Evolutionary conservation across 805 yeast species (phyloP).

Genomic region (Candida coquimbonensis): DNA sequence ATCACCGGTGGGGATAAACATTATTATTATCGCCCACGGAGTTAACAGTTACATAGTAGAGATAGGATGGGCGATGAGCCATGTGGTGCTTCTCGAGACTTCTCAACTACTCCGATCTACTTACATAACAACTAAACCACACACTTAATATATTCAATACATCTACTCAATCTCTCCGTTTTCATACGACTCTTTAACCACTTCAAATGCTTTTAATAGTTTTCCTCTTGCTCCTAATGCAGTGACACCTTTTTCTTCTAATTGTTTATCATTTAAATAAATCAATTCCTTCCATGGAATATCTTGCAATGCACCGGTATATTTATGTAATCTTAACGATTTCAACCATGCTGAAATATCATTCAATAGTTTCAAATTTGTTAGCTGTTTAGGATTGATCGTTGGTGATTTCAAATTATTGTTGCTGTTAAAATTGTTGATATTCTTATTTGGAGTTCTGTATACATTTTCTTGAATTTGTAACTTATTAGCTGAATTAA

Average conservation of each 20-base stretch:
- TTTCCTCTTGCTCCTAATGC: slow-evolving; percentile 96
- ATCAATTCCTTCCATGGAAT: slow-evolving; percentile 76
- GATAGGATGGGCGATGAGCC: no score
- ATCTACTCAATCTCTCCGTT: slow-evolving; percentile 23
- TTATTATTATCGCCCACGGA: no score
- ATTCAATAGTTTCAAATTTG: slow-evolving; percentile 47
- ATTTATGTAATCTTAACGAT: slow-evolving; percentile 83
- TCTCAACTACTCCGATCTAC: no score
- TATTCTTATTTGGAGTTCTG: slow-evolving; percentile 7
- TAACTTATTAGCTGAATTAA: slow-evolving; percentile 17
- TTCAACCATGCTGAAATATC: slow-evolving; percentile 94
- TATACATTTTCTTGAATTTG: slow-evolving; percentile 7
- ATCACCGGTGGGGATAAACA: no score
- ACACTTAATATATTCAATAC: no score
- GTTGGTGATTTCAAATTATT: slow-evolving; percentile 33
- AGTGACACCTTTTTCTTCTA: slow-evolving; percentile 76
- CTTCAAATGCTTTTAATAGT: slow-evolving; percentile 83
- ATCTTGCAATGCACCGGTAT: slow-evolving; percentile 75
- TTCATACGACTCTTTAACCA: slow-evolving; percentile 56
- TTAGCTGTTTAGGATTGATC: slow-evolving; percentile 43
- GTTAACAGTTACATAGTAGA: no score
- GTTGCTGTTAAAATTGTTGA: not conserved
- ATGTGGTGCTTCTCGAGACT: no score
- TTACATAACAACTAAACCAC: no score
- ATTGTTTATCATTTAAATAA: slow-evolving; percentile 55